Base-by-base conservation (phyloP, 1,284 basidiomycete species). In the Naganishia sp. region DNA sequence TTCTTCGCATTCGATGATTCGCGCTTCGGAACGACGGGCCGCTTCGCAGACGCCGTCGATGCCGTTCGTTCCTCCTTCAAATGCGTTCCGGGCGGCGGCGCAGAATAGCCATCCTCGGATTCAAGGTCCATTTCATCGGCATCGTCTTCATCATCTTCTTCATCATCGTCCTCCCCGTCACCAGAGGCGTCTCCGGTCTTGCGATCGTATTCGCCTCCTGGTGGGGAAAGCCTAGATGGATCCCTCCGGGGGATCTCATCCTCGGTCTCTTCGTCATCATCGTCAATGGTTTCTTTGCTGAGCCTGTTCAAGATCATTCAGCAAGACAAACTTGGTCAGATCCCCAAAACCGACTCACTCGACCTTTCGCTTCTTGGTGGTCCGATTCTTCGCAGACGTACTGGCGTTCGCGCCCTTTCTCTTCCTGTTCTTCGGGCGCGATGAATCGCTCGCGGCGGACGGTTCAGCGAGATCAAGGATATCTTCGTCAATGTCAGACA, bases 121-220 rank as follows among this genome's bases (percentile, higher is more conserved):
- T 69, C 68, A 23, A 69, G 52, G 42, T 66, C 65, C 11, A 66
- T 31, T 17, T 69, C 68, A 46, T 66, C 66, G 21, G 83, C 83
- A 13, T 77, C 81, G 0, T 68, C 68, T 3, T 80, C 80, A 1
- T 72, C 77, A 2, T 74, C 80, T n/a, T 72, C 77, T 15, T 66
- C 73, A 11, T 70, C 77, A 35, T 79, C 79, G 11, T 79, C 77
- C 17, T 72, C 71, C 76, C 68, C 76, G 43, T 56, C 73, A 41
- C 73, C 72, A 45, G 74, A 75, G 3, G 74, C 73, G 71, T 82
- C 82, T 0, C 76, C 82, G 1, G 23, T 25, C 23, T 65, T 65
- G 17, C 52, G 28, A 17, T 45, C 51, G 46, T 50, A 47, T 18
- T 50, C 49, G 31, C 52, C 32, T 32, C 45, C 43, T 4, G 54